Evolutionary conservation across 495 filamentous ascomycete species (phyloP), one percentile per base, ranked within the genome.

Genomic region (Penicillium diatomitis): DNA sequence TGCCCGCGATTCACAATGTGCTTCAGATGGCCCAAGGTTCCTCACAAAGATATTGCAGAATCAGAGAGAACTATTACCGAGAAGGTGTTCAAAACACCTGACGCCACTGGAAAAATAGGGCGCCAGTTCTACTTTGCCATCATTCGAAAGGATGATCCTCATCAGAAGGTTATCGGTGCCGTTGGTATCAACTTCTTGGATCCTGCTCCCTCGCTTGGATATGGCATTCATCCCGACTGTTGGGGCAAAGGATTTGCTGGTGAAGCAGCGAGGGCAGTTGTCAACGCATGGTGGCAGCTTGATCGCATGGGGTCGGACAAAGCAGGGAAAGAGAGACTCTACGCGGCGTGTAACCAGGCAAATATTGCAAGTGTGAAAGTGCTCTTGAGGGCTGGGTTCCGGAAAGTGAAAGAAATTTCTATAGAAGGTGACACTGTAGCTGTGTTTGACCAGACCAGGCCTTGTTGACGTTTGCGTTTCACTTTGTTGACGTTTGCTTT

Each of bases 201-300:
- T 6, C 63, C 63, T 3, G 51, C 57, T 0, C 63, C 63, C 3
- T 63, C 60, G 0, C 42, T 64, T 12, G 63, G 63, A 34, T 63
- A 62, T 35, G 48, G 48, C 8, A 47, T 64, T 9, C 58, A 66
- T 32, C 60, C 63, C 5, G 57, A 54, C 10, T 56, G 53, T 33
- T 62, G 59, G 59, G 49, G 53, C 0, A 53, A 49, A 34, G 54
- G 59, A 3, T 62, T 51, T 31, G 48, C 45, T 10, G 57, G 48
- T 29, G 59, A 62, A 43, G 59, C 59, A 2, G 56, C 60, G 11
- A 44, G 40, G 12, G 59, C 44, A 4, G 30, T 62, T 9, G 27
- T 60, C 7, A 51, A 57, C 48, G 56, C 51, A 6, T 62, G 59
- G 59, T 62, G 56, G 54, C 57, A 53, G 7, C 54, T 62, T 8